A percentile compares a stretch with the other conserved stretches of the same genome.
These are phyloP conservation scores for Quercus aquifolioides DNA, from an alignment of 306 rosid species.

Conservation along the genomic window DNA sequence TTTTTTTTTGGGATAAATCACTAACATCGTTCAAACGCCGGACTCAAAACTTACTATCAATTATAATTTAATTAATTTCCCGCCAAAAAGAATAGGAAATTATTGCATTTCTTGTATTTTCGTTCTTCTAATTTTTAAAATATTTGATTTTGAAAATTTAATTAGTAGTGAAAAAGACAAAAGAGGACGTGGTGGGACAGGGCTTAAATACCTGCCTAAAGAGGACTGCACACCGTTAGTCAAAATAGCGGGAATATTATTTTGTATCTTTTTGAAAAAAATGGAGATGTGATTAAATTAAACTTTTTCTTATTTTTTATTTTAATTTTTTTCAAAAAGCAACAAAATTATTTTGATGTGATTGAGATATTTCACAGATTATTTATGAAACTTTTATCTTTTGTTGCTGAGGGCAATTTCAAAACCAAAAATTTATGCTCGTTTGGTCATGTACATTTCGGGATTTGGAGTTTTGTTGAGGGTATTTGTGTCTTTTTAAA, in stretches of 20 bases:
- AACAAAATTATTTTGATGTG: too few species aligned
- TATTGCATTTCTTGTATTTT: neutral
- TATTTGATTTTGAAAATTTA: neutral
- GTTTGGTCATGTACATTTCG: too few species aligned
- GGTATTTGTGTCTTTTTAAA: too few species aligned
- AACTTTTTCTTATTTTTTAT: too few species aligned
- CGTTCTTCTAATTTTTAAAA: neutral
- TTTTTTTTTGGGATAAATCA: neutral
- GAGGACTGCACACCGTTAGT: neutral
- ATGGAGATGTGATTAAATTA: too few species aligned
- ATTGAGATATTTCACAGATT: too few species aligned
- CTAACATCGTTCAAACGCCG: conserved; percentile 6
- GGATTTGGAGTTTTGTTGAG: too few species aligned
- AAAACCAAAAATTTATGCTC: too few species aligned
- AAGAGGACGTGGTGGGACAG: neutral
- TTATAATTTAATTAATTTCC: conserved; percentile 19
- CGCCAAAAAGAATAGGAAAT: neutral
- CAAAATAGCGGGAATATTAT: conserved; percentile 5
- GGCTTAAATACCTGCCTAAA: conserved; percentile 18
- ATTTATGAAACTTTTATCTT: too few species aligned
- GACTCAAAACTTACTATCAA: conserved; percentile 16
- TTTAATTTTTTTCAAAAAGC: too few species aligned
- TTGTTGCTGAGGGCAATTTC: too few species aligned
- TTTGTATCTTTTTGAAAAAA: neutral
- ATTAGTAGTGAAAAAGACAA: neutral